Evolutionary conservation across 768 basidiomycete species (phyloP), one percentile per base, ranked within the genome.

Genomic region (Porpolomopsis calyptriformis): DNA sequence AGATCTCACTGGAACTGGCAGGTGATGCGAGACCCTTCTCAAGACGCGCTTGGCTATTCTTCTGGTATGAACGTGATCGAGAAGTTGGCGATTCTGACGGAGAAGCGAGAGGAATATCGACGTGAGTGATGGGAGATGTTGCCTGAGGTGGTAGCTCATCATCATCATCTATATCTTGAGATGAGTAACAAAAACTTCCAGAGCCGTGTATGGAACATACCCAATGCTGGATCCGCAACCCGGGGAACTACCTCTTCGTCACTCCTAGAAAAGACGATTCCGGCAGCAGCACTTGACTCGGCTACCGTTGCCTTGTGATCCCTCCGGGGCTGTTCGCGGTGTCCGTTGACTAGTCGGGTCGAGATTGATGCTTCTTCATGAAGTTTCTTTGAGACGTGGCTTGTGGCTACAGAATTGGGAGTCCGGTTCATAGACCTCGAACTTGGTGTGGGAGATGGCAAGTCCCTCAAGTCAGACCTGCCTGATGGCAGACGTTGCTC

Each of bases 391-490:
- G n/a, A n/a, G 44, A 77, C 73, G 24, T 67, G 63, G 44, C 73
- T 74, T 6, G 60, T 57, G 4, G 24, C 8, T 10, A 29, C 27
- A 29, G 52, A 41, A 12, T 25, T 40, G 18, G 64, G 57, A 22
- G 49, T 38, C 20, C 57, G 54, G 46, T 57, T 60, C 1, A 57
- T 50, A 43, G 64, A 52, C 9, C 54, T 53, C 38, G 59, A 47
- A 50, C 49, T 49, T 26, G 55, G 53, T 2, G 53, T 50, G 16
- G 62, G 62, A 2, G 67, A 55, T 3, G 64, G 54, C 11, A 56
- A 55, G 3, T 36, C 51, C 54, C 2, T 48, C 45, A 20, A 56
- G 55, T 10, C 40, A 23, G 2, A 35, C 25, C 26, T 35, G 14
- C 29, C 47, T 7, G 36, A 14, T 31, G 29, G 14, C 29, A 31